These are phyloP conservation scores for Cryphonectria japonica DNA, from an alignment of 2,329 filamentous ascomycete species.

Conservation along the genomic window DNA sequence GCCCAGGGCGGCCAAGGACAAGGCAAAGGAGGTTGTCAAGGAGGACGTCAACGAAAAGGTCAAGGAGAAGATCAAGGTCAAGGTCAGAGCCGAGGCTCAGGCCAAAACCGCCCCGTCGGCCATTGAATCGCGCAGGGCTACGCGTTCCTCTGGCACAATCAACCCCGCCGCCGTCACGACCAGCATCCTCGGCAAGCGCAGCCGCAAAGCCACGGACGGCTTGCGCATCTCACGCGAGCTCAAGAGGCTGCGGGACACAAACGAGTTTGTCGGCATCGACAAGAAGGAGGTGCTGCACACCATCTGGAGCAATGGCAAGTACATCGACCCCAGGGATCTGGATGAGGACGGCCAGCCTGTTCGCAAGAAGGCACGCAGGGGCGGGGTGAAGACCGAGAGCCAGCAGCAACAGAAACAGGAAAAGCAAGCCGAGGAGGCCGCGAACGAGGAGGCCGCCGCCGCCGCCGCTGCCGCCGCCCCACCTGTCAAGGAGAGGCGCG, in stretches of 20 bases:
- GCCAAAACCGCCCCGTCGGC: constrained; percentile 26
- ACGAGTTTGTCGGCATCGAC: constrained; percentile 64
- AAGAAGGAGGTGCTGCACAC: constrained; percentile 60
- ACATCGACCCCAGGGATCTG: constrained; percentile 49
- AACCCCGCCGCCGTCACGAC: constrained; percentile 51
- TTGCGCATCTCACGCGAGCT: constrained; percentile 60
- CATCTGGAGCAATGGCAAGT: constrained; percentile 69
- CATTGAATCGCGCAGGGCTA: constrained; percentile 45
- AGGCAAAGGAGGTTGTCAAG: no score
- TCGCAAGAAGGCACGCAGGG: constrained; percentile 40
- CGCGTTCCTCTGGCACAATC: constrained; percentile 47
- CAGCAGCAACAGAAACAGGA: not conserved
- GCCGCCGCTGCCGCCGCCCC: constrained; percentile 38
- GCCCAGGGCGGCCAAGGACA: constrained; percentile 39
- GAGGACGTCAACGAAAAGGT: not conserved
- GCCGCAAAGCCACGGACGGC: constrained; percentile 57
- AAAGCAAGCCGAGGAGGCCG: constrained; percentile 3
- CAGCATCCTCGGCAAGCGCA: constrained; percentile 63
- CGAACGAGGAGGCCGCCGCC: constrained; percentile 38
- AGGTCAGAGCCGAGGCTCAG: constrained; percentile 9
- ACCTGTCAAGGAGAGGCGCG: constrained; percentile 47
- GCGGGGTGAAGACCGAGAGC: constrained; percentile 29
- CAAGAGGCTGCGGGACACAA: constrained; percentile 62
- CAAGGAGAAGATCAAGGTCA: not conserved
- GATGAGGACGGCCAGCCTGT: constrained; percentile 43